Conservation (phyloP, 2,329 filamentous ascomycete genomes). For the Colletotrichum godetiae region DNA sequence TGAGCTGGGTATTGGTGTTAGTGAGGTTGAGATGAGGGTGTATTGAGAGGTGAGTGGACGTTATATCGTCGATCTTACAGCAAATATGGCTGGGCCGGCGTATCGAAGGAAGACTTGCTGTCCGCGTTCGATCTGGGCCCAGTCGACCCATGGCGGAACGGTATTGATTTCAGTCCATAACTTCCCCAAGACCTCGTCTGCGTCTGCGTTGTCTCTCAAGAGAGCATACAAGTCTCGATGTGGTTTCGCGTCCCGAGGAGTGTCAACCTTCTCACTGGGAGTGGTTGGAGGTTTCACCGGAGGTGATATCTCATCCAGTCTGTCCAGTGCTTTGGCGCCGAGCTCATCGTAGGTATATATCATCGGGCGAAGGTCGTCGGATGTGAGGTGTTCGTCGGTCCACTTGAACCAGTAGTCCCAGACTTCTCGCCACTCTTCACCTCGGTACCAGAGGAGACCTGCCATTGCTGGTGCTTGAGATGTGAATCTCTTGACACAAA, state of each 20-base stretch:
- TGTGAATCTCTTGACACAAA: not conserved
- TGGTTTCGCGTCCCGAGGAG: constrained; percentile 45
- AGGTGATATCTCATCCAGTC: constrained; percentile 71
- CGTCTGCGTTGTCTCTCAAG: constrained; percentile 66
- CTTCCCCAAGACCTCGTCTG: constrained; percentile 63
- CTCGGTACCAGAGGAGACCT: constrained; percentile 29
- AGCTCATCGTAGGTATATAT: constrained; percentile 77
- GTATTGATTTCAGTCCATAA: constrained; percentile 80
- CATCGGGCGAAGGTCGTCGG: constrained; percentile 68
- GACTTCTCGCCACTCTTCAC: constrained; percentile 38
- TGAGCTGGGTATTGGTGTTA: constrained; percentile 50
- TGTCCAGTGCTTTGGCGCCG: constrained; percentile 73
- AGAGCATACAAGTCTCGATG: constrained; percentile 72
- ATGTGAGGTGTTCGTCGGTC: constrained; percentile 71
- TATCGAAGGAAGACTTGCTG: constrained; percentile 85
- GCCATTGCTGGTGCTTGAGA: constrained; percentile 10
- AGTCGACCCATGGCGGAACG: constrained; percentile 81
- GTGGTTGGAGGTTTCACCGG: constrained; percentile 40
- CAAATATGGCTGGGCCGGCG: constrained; percentile 73
- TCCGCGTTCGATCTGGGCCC: constrained; percentile 78
- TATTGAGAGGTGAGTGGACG: not conserved
- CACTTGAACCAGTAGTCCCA: constrained; percentile 79
- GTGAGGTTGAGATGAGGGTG: constrained; percentile 26
- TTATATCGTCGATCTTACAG: constrained; percentile 44
- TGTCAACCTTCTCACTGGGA: constrained; percentile 47